phyloP scores from a whole-genome alignment of 768 basidiomycete genomes.

The Pulveroboletus ravenelii region DNA sequence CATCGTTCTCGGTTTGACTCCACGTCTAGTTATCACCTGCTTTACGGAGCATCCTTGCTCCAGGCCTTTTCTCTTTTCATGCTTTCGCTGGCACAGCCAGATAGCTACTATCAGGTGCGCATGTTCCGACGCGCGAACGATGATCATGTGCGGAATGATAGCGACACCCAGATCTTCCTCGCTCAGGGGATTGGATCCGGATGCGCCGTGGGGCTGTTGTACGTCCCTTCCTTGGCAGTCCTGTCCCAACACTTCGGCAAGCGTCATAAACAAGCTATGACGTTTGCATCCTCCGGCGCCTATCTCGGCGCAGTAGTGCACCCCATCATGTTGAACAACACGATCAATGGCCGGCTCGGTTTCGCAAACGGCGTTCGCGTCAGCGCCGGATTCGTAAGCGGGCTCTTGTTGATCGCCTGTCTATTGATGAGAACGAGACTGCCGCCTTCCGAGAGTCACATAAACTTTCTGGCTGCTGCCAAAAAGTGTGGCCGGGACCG shows the following conservation, averaged over 20 bases:
- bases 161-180: slow-evolving; percentile 41
- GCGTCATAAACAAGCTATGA: slow-evolving; percentile 47
- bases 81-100: slow-evolving; percentile 41
- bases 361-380: slow-evolving; percentile 41
- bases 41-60: slow-evolving; percentile 27
- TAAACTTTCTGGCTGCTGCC: slow-evolving; percentile 18
- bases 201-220: slow-evolving; percentile 44
- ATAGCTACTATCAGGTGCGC: slow-evolving; percentile 41
- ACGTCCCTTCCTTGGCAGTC: slow-evolving; percentile 45
- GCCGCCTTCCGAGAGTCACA: slow-evolving; percentile 28
- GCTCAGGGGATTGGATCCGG: slow-evolving; percentile 49
- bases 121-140: neutral
- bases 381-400: slow-evolving; percentile 38
- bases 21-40: slow-evolving; percentile 19
- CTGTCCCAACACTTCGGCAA: slow-evolving; percentile 50
- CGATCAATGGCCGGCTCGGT: slow-evolving; percentile 39
- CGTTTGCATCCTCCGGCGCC: slow-evolving; percentile 52
- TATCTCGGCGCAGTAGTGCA: slow-evolving; percentile 57
- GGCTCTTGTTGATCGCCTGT: slow-evolving; percentile 36
- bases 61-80: slow-evolving; percentile 37
- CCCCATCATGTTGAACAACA: slow-evolving; percentile 58
- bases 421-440: slow-evolving; percentile 39
- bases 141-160: neutral
- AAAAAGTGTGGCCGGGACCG: slow-evolving; percentile 23
- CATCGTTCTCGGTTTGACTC: neutral